Evolutionary conservation across 1,284 basidiomycete species (phyloP).

Genomic region (Coniferiporia weirii): DNA sequence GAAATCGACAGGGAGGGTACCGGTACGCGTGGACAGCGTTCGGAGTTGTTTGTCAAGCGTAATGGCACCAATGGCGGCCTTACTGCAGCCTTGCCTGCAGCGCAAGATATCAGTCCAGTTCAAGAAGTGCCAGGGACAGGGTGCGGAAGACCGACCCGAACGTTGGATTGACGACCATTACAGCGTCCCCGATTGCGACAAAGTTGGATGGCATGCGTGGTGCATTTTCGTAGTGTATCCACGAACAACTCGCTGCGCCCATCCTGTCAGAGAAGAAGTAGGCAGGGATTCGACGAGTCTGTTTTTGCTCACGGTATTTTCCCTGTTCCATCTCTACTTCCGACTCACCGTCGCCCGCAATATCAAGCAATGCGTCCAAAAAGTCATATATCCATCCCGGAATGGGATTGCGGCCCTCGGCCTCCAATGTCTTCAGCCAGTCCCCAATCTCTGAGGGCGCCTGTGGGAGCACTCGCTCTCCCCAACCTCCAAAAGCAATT

Average conservation of each 20-base stretch:
- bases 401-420: not conserved
- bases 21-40: not conserved
- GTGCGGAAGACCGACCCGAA: constrained; percentile 7
- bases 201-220: constrained; percentile 17
- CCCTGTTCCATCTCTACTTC: constrained; percentile 2
- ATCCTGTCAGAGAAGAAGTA: not conserved
- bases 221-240: constrained; percentile 10
- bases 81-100: constrained; percentile 16
- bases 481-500: not conserved
- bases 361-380: not conserved
- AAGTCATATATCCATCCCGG: constrained; percentile 2
- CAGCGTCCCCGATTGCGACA: constrained; percentile 16
- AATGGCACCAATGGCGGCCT: constrained; percentile 17
- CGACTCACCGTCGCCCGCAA: no score
- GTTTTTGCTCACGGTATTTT: constrained; percentile 1
- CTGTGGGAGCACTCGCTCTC: not conserved
- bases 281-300: not conserved
- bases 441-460: constrained; percentile 13
- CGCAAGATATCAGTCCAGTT: not conserved
- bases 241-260: not conserved
- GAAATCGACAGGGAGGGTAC: constrained; percentile 8
- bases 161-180: constrained; percentile 16
- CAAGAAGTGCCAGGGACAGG: not conserved
- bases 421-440: not conserved
- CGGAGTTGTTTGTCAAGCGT: constrained; percentile 13